Conservation (phyloP, 73 alveolate species). For the Breviolum minutum region DNA sequence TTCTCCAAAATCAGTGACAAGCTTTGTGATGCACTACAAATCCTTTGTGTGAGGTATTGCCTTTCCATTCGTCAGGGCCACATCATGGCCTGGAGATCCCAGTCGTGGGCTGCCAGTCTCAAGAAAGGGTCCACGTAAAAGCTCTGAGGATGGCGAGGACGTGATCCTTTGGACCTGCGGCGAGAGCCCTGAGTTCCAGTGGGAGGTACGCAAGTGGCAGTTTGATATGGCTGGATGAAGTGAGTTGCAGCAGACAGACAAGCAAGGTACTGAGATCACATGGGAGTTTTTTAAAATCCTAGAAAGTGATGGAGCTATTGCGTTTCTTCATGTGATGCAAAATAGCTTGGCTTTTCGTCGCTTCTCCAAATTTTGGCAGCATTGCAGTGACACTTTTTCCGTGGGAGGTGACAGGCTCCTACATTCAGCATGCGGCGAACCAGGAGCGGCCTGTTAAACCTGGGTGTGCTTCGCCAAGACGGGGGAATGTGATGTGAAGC, state of each 20-base stretch:
- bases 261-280: neutral
- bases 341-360: neutral
- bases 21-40: neutral
- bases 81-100: slow-evolving; percentile 22
- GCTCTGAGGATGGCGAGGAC: slow-evolving; percentile 36
- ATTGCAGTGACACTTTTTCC: too few species aligned
- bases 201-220: slow-evolving; percentile 65
- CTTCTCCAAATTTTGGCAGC: neutral
- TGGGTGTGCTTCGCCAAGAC: neutral
- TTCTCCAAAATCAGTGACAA: too few species aligned
- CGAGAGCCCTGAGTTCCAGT: slow-evolving; percentile 16
- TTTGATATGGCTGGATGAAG: neutral
- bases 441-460: neutral
- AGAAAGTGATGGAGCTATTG: neutral
- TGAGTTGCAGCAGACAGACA: neutral
- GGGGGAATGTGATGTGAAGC: too few species aligned
- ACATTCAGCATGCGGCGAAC: slow-evolving; percentile 54
- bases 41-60: neutral
- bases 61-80: slow-evolving; percentile 57
- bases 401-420: slow-evolving; percentile 25
- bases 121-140: neutral
- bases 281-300: too few species aligned
- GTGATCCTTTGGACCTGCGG: slow-evolving; percentile 41
- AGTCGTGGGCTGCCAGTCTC: neutral
- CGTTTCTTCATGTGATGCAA: neutral